phyloP scores from a whole-genome alignment of 352 stramenopile genomes.

The Pythium aristosporum region DNA sequence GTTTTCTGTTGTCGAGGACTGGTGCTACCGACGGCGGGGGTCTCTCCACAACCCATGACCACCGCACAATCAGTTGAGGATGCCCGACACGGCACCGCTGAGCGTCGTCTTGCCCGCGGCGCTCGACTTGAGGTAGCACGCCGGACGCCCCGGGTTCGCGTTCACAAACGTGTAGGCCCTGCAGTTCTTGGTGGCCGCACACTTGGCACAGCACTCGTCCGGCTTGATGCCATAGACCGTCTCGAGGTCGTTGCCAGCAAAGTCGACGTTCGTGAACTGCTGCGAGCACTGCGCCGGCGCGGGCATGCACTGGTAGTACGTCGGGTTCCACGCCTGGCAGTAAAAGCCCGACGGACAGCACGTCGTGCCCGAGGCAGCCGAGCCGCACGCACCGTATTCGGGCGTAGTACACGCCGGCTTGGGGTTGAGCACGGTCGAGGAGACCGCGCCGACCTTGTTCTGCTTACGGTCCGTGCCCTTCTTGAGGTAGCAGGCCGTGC shows the following conservation, averaged over 20 bases:
- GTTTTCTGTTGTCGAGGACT: not conserved
- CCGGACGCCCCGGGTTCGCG: conserved; percentile 3
- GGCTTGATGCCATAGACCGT: conserved; percentile 35
- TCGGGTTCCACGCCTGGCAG: conserved; percentile 29
- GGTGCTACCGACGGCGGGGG: not conserved
- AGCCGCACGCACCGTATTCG: conserved; percentile 13
- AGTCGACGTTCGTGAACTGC: conserved; percentile 41
- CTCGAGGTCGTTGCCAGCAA: conserved; percentile 48
- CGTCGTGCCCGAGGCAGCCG: conserved; percentile 8
- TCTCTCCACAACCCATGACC: not conserved
- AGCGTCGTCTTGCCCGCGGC: conserved; percentile 5
- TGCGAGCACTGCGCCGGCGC: conserved; percentile 34
- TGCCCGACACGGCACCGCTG: conserved; percentile 30
- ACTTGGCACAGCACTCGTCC: conserved; percentile 40
- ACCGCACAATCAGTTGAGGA: conserved; percentile 16
- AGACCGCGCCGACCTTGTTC: conserved; percentile 5
- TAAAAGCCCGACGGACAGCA: conserved; percentile 26
- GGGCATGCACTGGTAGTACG: conserved; percentile 31
- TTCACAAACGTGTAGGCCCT: conserved; percentile 56
- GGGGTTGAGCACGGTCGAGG: conserved; percentile 5
- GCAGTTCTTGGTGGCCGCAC: conserved; percentile 36
- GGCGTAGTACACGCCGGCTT: conserved; percentile 14
- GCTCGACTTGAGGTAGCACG: conserved; percentile 32
- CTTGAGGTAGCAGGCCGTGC: conserved; percentile 56
- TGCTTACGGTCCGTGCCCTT: conserved; percentile 14